These are phyloP conservation scores for Leptomonas pyrrhocoris DNA, from an alignment of 208 protist genomes.

Conservation along the genomic window DNA sequence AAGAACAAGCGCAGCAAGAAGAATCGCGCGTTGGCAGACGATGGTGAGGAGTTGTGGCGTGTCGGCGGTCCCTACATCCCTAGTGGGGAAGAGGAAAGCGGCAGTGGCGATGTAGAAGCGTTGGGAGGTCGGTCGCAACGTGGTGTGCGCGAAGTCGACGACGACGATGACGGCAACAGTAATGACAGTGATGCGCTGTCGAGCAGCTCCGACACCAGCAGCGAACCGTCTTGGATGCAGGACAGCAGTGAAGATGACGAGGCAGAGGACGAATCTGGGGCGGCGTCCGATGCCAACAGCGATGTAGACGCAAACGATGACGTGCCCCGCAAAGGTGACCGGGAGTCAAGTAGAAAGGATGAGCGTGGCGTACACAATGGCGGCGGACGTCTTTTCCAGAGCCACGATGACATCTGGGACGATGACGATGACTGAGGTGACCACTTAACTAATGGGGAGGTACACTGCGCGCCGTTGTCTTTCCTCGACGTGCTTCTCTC, in stretches of 20 bases:
- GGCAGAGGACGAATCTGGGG: not conserved
- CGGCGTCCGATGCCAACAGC: not conserved
- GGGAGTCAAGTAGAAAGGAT: not conserved
- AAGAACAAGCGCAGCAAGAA: conserved; percentile 19
- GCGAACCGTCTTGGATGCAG: conserved; percentile 55
- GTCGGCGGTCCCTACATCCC: conserved; percentile 27
- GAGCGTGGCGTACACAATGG: not conserved
- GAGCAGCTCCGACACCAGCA: conserved; percentile 37
- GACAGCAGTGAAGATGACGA: conserved; percentile 52
- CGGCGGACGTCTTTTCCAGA: conserved; percentile 46
- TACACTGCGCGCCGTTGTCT: not conserved
- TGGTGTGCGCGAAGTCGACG: not conserved
- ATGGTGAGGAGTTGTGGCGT: conserved; percentile 27
- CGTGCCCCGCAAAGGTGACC: not conserved
- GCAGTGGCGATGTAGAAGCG: not conserved
- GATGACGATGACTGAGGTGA: conserved; percentile 26
- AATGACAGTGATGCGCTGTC: conserved; percentile 6
- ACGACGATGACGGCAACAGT: not conserved
- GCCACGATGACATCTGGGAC: conserved; percentile 60
- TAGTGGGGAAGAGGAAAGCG: not conserved
- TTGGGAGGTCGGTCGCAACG: no score
- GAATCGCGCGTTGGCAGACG: not conserved
- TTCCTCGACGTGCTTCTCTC: not conserved
- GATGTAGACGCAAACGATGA: not conserved
- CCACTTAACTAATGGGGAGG: not conserved